Evolutionary conservation across 2,329 filamentous ascomycete genomes (phyloP).

Genomic region (Penicillium concentricum): DNA sequence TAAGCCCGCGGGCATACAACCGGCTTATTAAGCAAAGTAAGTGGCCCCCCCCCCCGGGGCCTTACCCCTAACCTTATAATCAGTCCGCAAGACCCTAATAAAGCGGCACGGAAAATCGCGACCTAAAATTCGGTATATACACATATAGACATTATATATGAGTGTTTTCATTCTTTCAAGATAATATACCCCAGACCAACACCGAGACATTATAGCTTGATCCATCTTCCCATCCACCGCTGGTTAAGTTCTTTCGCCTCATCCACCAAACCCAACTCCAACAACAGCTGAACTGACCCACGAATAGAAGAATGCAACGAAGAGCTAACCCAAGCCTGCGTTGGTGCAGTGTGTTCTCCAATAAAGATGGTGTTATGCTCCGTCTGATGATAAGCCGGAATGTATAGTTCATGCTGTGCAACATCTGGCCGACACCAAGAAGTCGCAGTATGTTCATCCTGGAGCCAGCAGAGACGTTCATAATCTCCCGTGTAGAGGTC

Average conservation of each 20-base stretch:
- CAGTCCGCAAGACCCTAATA: no score
- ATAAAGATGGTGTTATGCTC: slow-evolving; percentile 38
- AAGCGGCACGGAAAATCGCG: no score
- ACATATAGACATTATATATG: no score
- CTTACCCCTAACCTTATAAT: no score
- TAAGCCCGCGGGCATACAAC: no score
- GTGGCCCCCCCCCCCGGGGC: no score
- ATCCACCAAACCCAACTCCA: slow-evolving; percentile 63
- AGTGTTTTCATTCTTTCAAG: no score
- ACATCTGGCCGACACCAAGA: slow-evolving; percentile 32
- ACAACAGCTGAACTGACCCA: slow-evolving; percentile 32
- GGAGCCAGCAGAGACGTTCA: slow-evolving; percentile 35
- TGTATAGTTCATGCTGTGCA: slow-evolving; percentile 36
- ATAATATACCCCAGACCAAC: background rate
- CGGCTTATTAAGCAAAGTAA: no score
- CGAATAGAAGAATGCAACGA: slow-evolving; percentile 31
- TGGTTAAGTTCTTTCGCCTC: slow-evolving; percentile 64
- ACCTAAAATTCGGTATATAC: no score
- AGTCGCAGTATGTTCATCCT: slow-evolving; percentile 30
- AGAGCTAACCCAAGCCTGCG: slow-evolving; percentile 36
- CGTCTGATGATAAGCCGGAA: slow-evolving; percentile 34
- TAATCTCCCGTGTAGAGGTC: slow-evolving; percentile 35
- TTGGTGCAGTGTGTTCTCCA: slow-evolving; percentile 38
- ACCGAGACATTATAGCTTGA: slow-evolving; percentile 29
- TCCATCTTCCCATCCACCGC: slow-evolving; percentile 69